Evolutionary conservation across 371 early-diverging fungal species (phyloP), one percentile per base, ranked within the genome.

Genomic region (Mucor lusitanicus): DNA sequence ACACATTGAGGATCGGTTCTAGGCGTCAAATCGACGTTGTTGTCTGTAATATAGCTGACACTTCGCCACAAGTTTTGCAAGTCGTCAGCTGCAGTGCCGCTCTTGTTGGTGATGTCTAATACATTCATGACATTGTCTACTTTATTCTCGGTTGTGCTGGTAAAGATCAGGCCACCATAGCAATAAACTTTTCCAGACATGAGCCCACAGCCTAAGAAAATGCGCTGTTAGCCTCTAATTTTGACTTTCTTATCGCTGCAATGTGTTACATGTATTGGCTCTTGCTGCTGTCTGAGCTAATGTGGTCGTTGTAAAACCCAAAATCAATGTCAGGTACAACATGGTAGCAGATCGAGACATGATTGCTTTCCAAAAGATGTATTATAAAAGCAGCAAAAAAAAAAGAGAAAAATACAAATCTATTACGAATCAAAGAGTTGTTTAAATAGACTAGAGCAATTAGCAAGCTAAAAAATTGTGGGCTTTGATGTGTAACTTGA

Each of bases 151-250:
- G 48, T 50, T 15, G 62, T 3, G 19, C 53, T 21, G 4, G 62
- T 50, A 35, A 32, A 46, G 15, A 30, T 4, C 3, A 62, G 13
- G 12, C 62, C 62, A 32, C 46, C 46, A 33, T 48, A 62, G 50
- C 62, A 62, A 12, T 33, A 62, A 1, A 62, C 21, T 23, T 62
- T 62, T 17, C 62, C 62, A n/a, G 21, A 44, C 33, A 62, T 27
- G 6, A 48, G 23, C 8, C 62, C 62, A 50, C 62, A 62, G n/a
- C 48, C 62, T 62, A 30, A 17, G 5, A 6, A 2, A 4, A 40
- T 2, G 15, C 5, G 17, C 40, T 40, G 17, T 40, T 40, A 40
- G 40, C 9, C 15, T 40, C 6, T 15, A 40, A 11, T 17, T 0
- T 17, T 6, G 17, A 15, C 17, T 5, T 33, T 33, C 17, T 40